Evolutionary conservation across 2,329 filamentous ascomycete genomes (phyloP).

Genomic region (Endothia cerciana): DNA sequence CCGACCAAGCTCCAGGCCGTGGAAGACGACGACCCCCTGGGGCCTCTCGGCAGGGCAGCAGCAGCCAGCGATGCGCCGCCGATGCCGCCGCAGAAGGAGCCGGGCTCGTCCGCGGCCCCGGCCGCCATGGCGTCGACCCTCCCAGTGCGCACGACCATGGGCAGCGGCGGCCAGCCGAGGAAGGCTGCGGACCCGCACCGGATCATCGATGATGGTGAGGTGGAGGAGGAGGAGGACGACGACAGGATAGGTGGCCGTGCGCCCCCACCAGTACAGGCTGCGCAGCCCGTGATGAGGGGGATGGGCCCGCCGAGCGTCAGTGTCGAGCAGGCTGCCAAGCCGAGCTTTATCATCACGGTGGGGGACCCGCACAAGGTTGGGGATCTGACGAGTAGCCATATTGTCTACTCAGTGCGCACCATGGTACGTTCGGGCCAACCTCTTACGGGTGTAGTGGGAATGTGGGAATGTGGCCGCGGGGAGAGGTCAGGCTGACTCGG

Average conservation of each 20-base stretch:
- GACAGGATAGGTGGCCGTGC: slow-evolving; percentile 57
- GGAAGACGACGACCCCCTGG: slow-evolving; percentile 73
- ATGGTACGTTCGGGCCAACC: slow-evolving; percentile 60
- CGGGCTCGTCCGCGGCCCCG: slow-evolving; percentile 35
- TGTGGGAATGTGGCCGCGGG: not conserved
- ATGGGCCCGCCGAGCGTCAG: slow-evolving; percentile 77
- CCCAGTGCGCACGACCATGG: slow-evolving; percentile 63
- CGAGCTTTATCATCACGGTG: slow-evolving; percentile 85
- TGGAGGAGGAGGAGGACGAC: slow-evolving; percentile 53
- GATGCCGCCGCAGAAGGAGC: slow-evolving; percentile 70
- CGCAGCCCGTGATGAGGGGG: slow-evolving; percentile 56
- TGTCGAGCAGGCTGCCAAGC: slow-evolving; percentile 91
- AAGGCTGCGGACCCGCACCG: slow-evolving; percentile 62
- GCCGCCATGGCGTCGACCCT: slow-evolving; percentile 37
- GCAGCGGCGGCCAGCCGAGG: slow-evolving; percentile 41
- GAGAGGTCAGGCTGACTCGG: slow-evolving; percentile 5
- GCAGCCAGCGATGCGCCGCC: slow-evolving; percentile 58
- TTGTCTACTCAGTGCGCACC: slow-evolving; percentile 94
- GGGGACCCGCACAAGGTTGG: slow-evolving; percentile 98
- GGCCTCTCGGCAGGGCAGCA: slow-evolving; percentile 67
- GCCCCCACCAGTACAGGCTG: slow-evolving; percentile 67
- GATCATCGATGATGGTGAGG: slow-evolving; percentile 71
- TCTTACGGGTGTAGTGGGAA: not conserved
- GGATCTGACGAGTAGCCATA: slow-evolving; percentile 94
- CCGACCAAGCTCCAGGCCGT: slow-evolving; percentile 79